Evolutionary conservation across 1,284 basidiomycete species (phyloP), one percentile per base, ranked within the genome.

Genomic region (Irpex lacteus): DNA sequence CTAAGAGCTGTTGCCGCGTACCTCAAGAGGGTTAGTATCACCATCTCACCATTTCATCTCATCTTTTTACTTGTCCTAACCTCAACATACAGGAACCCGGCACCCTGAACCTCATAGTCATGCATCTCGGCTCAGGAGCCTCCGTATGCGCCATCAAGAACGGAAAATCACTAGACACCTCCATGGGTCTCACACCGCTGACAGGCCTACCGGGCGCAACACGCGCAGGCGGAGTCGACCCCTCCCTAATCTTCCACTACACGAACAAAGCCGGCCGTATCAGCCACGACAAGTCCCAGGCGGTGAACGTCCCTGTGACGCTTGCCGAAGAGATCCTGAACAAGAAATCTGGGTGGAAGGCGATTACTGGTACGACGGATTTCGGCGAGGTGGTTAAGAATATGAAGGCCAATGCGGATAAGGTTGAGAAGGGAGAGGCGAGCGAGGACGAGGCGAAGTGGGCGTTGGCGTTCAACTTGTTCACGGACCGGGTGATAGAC

Each of bases 191-290:
- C 49, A 92, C 92, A 2, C 91, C 91, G 7, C 75, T 92, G 21
- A 85, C 85, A 62, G 92, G 94, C 2, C 80, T 96, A 0, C 92
- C 94, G 1, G 94, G 95, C n/a, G 92, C 92, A 2, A 95, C 94
- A 1, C 88, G 95, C 60, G 85, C 88, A 6, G 94, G 95, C 8
- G 82, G 84, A 1, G 81, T 95, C 70, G 94, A 97, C 75, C 91
- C 94, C 1, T 89, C 88, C 37, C 83, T 95, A 56, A 90, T 96
- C 70, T 95, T 96, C 77, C 94, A 96, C 75, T 91, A 92, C 74
- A 90, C 89, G 36, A 85, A 84, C 67, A 83, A 87, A 67, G 88
- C 80, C 54, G 82, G 76, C 61, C 78, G 74, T 69, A 82, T 88
- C 65, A 84, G 82, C 26, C 84, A 88, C 69, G 80, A 83, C 62